Base-by-base conservation (phyloP, 2,329 filamentous ascomycete genomes). In the Cladophialophora chaetospira region DNA sequence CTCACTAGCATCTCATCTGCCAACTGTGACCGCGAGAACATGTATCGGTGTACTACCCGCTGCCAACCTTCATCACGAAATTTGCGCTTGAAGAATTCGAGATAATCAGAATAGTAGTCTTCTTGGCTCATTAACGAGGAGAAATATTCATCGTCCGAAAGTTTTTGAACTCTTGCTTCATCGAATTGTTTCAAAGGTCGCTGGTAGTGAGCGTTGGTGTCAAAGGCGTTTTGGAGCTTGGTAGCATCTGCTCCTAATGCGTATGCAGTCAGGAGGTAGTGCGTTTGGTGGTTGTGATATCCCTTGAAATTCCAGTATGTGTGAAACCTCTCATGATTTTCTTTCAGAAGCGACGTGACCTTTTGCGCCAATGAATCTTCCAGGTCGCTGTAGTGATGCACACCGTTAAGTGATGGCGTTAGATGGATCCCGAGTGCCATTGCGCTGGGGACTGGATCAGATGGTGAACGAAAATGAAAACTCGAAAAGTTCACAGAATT, bases 301-400 rank as follows among this genome's bases (percentile, higher is more conserved):
- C 88, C 87, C 1, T 72, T 68, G 0, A 80, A 58, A 58, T 93
- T 95, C 78, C 91, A 95, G 74, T 87, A 95, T 55, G 91, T 86
- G 68, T 96, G 88, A 65, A 92, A 83, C 31, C 73, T 74, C 19
- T 81, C 82, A 62, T 94, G 80, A 67, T 96, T 91, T 55, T 85
- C 75, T 23, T 25, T 6, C 21, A 44, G 40, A 15, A 44, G 40
- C 2, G 15, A 68, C 6, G 13, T 19, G 17, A 15, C n/a, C 15
- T 38, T 8, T 38, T 38, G 6, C 6, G 23, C n/a, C 21, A n/a
- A 23, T 38, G 5, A 26, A 23, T 43, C 23, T 43, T 8, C 10
- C n/a, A 29, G 4, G 42, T 38, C 35, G n/a, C 8, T 8, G 35
- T 9, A 5, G 15, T 38, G 35, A 5, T 15, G n/a, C 6, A 38